Conservation (phyloP, 768 basidiomycete species). For the Boletales sp. region DNA sequence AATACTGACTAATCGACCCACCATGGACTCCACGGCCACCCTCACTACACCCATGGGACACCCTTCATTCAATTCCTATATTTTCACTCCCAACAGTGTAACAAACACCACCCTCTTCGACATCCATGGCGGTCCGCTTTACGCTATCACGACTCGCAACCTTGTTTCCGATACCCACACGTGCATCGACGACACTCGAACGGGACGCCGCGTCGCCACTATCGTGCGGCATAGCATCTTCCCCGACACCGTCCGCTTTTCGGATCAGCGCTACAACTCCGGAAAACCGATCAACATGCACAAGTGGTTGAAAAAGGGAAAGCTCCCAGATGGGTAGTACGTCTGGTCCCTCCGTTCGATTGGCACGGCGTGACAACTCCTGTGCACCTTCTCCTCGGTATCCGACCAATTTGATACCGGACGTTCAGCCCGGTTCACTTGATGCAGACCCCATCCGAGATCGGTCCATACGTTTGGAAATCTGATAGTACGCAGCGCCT, state of each 20-base stretch:
- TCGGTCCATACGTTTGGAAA: slow-evolving; percentile 7
- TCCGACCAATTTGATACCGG: too few relatives aligned
- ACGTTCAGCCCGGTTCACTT: slow-evolving; percentile 4
- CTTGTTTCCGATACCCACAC: slow-evolving; percentile 5
- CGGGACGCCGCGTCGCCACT: slow-evolving; percentile 4
- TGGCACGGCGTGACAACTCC: neutral
- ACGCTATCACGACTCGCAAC: slow-evolving; percentile 6
- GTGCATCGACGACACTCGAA: slow-evolving; percentile 5
- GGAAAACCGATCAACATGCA: slow-evolving; percentile 5
- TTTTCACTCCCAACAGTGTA: slow-evolving; percentile 7
- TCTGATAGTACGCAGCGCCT: slow-evolving; percentile 10
- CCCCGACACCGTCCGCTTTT: slow-evolving; percentile 14
- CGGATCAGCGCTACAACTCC: neutral
- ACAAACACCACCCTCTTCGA: slow-evolving; percentile 12
- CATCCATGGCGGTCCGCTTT: slow-evolving; percentile 2
- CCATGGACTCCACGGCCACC: slow-evolving; percentile 4
- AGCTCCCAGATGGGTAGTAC: slow-evolving; percentile 10
- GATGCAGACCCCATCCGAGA: slow-evolving; percentile 5
- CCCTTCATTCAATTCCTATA: neutral
- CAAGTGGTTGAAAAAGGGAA: slow-evolving; percentile 12
- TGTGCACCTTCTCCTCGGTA: too few relatives aligned
- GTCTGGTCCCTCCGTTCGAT: neutral
- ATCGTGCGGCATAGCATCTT: slow-evolving; percentile 5
- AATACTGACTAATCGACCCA: too few relatives aligned
- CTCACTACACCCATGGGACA: neutral